Evolutionary conservation across 768 basidiomycete genomes (phyloP), one percentile per base, ranked within the genome.

Genomic region (Grammothele lineata): DNA sequence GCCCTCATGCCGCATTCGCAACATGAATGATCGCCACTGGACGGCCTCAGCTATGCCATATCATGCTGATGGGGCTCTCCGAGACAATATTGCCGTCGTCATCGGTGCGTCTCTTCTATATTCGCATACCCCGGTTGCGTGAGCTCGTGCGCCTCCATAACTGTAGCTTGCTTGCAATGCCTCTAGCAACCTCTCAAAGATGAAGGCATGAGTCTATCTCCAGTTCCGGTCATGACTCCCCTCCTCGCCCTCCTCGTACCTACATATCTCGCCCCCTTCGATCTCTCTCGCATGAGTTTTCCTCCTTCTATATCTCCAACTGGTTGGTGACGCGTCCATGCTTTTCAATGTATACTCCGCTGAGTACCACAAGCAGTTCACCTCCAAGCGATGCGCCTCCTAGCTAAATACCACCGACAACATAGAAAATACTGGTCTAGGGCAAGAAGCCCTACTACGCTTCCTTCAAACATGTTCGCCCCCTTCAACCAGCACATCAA

Each of bases 101-200:
- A 71, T 95, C 59, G 92, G 92, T 87, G 54, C 59, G 83, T 72
- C 23, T 24, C 54, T 57, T 27, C 33, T 23, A 19, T n/a, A 7
- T 8, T 11, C 7, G 36, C 37, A 7, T 14, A 14, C 27, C 27
- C 27, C 27, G 27, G 14, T 30, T 14, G 27, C 27, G 27, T 14
- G 14, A 7, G 27, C 27, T 30, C 8, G 14, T n/a, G n/a, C n/a
- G 27, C 7, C 14, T 30, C 8, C 27, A 14, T 27, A 44, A 9
- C 18, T 33, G 21, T 25, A 92, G 94, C 98, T 43, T n/a, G n/a
- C n/a, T n/a, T 81, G 93, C 51, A 94, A 94, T 47, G 95, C 95
- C 3, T 94, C 92, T 45, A 95, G 95, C 33, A 95, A 99, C 74
- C 76, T 99, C 37, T 95, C 95, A 54, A 95, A 96, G 85, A 99